A percentile compares a stretch with the other conserved stretches of the same genome.
phyloP scores from a whole-genome alignment of 495 filamentous ascomycete genomes.

The Podospora australis region DNA sequence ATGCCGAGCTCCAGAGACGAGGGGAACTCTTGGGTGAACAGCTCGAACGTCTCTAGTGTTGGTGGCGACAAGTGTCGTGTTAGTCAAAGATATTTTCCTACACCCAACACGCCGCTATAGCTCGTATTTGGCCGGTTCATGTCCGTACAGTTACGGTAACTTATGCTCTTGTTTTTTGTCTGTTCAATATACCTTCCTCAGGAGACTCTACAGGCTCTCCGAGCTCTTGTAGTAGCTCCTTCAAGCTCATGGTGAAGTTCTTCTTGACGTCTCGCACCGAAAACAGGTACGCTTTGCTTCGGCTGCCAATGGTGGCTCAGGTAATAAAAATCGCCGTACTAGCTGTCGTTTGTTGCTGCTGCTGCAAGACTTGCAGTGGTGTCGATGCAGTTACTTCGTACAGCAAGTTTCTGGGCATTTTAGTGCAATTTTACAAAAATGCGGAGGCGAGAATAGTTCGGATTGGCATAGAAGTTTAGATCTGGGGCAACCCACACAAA shows the following conservation, averaged over 20 bases:
- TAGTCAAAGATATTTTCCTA: not conserved
- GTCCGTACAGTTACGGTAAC: not conserved
- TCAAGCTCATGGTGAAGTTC: conserved; percentile 26
- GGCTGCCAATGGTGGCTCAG: no score
- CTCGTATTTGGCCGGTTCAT: not conserved
- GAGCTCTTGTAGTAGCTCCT: conserved; percentile 29
- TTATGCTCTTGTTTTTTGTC: not conserved
- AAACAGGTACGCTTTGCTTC: no score
- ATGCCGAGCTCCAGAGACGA: conserved; percentile 82
- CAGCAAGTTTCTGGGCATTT: not conserved
- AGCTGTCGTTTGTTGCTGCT: no score
- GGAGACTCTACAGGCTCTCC: conserved; percentile 38
- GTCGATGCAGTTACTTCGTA: no score
- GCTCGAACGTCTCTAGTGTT: conserved; percentile 68
- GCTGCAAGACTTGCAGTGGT: no score
- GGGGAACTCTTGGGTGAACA: conserved; percentile 71
- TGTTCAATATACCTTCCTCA: conserved; percentile 18
- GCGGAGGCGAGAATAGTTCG: conserved; percentile 6
- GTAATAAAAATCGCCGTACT: no score
- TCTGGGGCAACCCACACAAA: conserved; percentile 1
- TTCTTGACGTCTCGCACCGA: no score
- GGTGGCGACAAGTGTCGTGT: conserved; percentile 5
- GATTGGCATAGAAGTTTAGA: conserved; percentile 3
- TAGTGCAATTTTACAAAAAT: conserved; percentile 12
- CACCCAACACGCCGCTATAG: not conserved